A percentile compares a stretch with the other conserved stretches of the same genome.
phyloP scores from a whole-genome alignment of 139 green algal genomes.

The Marvania coccoides region DNA sequence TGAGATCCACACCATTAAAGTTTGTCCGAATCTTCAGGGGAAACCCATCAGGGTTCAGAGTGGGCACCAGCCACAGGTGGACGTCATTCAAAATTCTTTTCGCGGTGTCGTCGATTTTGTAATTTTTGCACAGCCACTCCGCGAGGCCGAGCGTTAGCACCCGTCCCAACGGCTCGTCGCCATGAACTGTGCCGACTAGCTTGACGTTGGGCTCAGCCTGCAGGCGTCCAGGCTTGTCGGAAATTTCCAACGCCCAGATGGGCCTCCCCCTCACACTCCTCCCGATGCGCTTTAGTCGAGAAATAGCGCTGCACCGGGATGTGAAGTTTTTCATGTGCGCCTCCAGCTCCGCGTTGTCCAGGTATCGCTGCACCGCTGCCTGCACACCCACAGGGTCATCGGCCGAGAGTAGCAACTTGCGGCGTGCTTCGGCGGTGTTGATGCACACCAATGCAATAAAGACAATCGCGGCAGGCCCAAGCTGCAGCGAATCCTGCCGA shows the following conservation, averaged over 20 bases:
- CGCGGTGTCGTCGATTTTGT: slow-evolving; percentile 17
- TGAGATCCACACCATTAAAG: slow-evolving; percentile 65
- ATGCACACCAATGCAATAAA: too few relatives aligned
- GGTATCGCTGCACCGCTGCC: background rate
- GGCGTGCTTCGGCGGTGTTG: too few relatives aligned
- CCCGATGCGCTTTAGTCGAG: background rate
- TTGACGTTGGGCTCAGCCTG: slow-evolving; percentile 56
- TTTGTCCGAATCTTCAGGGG: slow-evolving; percentile 32
- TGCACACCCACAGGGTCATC: too few relatives aligned
- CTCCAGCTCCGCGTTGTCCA: background rate
- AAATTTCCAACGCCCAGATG: slow-evolving; percentile 60
- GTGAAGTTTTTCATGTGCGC: background rate
- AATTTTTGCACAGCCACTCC: slow-evolving; percentile 69
- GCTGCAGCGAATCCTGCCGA: too few relatives aligned
- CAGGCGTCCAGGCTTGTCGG: slow-evolving; percentile 22
- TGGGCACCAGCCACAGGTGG: slow-evolving; percentile 63
- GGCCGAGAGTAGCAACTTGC: too few relatives aligned
- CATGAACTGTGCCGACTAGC: slow-evolving; percentile 79
- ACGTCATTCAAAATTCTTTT: slow-evolving; percentile 46
- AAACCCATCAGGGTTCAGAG: slow-evolving; percentile 90
- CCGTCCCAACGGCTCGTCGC: slow-evolving; percentile 78
- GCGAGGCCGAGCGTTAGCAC: slow-evolving; percentile 66
- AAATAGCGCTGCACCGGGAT: background rate
- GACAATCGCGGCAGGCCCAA: too few relatives aligned
- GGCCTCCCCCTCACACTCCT: slow-evolving; percentile 3